Base-by-base conservation (phyloP, 305 asterid species). In the Fraxinus greggii region DNA sequence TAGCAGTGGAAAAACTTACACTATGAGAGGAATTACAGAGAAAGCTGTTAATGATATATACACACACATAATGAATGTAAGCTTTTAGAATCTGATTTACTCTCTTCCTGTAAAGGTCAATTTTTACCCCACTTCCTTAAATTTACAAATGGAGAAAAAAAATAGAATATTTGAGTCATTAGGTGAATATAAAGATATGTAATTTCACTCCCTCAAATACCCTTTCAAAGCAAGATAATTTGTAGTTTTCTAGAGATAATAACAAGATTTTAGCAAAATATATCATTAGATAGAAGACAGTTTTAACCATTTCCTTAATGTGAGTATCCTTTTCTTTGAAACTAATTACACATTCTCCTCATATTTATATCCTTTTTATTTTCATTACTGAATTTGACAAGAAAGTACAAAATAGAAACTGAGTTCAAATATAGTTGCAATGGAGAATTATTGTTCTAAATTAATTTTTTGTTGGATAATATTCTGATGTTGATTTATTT, bases 1-100 rank as follows among this genome's bases (percentile, higher is more conserved):
- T 23, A 95, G 99, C 92, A 93, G 99, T 81, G 99, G 99, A 76
- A 95, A 95, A 78, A 95, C 99, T 65, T 93, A 88, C 86, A 95
- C 99, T 7, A 94, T 95, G 99, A 88, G 95, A 84, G 98, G 99
- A 81, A 92, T 95, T 81, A 90, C 96, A 0, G 99, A 94, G 91
- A 94, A 95, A 90, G 98, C 98, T 76, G 99, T 94, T 75, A 87
- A 94, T 83, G 99, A 95, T 88, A 94, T 95, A 74, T 94, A 94
- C 89, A 83, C 80, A 87, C 99, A 95, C 84, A 94, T 95, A 82
- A 83, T 91, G 84, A 95, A 92, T 86, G 99, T 95, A 91, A 92
- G 97, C 42, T 83, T 78, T 76, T 40, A 74, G 10, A 79, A 72
- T 67, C 83, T 72, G 32, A 17, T 67, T 80, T 29, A 42, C 24